Base-by-base conservation (phyloP, 257 asterid genomes). In the Ocimum tenuiflorum region DNA sequence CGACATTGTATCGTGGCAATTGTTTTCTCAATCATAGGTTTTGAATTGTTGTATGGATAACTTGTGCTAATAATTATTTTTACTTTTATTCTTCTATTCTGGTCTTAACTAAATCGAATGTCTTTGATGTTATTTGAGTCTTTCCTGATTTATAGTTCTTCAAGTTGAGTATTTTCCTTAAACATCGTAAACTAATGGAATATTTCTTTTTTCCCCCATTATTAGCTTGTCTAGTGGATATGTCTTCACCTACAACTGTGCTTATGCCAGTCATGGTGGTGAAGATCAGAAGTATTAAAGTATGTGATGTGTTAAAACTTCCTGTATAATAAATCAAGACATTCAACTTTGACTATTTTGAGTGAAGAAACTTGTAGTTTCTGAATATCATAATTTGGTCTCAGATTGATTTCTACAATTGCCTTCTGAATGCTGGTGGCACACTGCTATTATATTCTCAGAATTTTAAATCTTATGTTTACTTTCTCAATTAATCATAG, bases 371-470 rank as follows among this genome's bases (percentile, higher is more conserved):
- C 64, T 60, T 62, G 7, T 63, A 47, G 36, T 62, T 60, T 46
- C 60, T 54, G 46, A 46, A 41, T 65, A 35, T 59, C 62, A 46
- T 70, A 14, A 42, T 53, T 36, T 55, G 48, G 55, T 64, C 62
- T 65, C 52, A 68, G 39, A 57, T 31, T 51, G 60, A 35, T 42
- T 51, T 41, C 27, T 23, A 24, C 41, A 27, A 38, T 11, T 42
- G 29, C 61, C 70, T 24, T 67, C 38, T 58, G 56, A 13, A 35
- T 59, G 6, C 18, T 50, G 66, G 22, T 29, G 24, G 46, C 57
- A 35, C 46, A 38, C 47, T 67, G 55, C 47, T 36, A 31, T 18
- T 51, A 14, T 20, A 35, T 24, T 20, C 35, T n/a, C 38, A 7
- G 15, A 65, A 58, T 13, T 46, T 36, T n/a, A n/a, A 7, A n/a